A percentile compares a stretch with the other conserved stretches of the same genome.
Evolutionary conservation across 495 filamentous ascomycete species (phyloP).

Genomic region (Trichocladium uniseriatum): DNA sequence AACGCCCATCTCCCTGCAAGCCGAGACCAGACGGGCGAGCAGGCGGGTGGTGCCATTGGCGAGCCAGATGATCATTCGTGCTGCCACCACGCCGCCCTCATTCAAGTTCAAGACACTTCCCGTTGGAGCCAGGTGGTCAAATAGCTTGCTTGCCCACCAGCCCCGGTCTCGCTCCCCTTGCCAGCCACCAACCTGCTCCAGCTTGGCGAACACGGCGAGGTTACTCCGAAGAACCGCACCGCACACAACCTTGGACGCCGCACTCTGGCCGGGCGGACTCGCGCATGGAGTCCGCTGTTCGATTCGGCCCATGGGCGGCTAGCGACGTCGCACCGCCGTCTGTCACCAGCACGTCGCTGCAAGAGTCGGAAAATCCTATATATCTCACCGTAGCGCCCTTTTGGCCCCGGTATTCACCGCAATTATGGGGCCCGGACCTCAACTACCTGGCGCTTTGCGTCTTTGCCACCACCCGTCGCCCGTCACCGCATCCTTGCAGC

Average conservation of each 20-base stretch:
- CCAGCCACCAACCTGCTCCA: conserved; percentile 1
- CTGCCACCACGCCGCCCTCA: too few species aligned
- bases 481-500: conserved; percentile 17
- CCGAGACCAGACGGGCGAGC: background rate
- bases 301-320: conserved; percentile 1
- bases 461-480: conserved; percentile 12
- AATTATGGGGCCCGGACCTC: background rate
- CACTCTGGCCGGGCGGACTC: background rate
- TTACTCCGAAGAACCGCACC: background rate
- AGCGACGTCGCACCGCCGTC: conserved; percentile 5
- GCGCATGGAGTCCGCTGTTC: background rate
- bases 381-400: conserved; percentile 11
- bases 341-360: background rate
- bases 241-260: background rate
- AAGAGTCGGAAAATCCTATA: conserved; percentile 4
- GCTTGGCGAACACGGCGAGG: background rate
- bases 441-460: background rate
- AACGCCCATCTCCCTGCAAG: conserved; percentile 2
- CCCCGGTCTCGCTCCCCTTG: background rate
- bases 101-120: background rate
- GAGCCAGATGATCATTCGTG: background rate
- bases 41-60: conserved; percentile 6
- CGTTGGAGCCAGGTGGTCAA: conserved; percentile 14
- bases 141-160: background rate
- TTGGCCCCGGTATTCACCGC: background rate